Evolutionary conservation across 345 rosid genomes (phyloP), one percentile per base, ranked within the genome.

Genomic region (Eucalyptus victrix): DNA sequence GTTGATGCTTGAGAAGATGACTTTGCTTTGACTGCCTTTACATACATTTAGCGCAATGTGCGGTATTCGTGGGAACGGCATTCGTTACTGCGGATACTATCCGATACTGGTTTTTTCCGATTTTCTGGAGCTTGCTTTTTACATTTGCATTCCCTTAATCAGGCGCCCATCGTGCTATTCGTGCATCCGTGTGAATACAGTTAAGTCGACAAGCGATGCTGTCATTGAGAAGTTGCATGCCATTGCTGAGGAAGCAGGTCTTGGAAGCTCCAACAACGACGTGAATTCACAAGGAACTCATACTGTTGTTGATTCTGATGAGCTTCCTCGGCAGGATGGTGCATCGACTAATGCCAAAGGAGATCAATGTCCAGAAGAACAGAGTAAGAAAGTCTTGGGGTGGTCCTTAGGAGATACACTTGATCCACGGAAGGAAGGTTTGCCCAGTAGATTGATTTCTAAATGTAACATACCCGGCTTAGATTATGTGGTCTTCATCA

Each of bases 121-220:
- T 24, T 80, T 37, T 34, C 17, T 85, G n/a, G 67, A 18, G 80
- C 83, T 58, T 56, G 44, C 16, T 6, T 76, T 76, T 80, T 50
- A 81, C 34, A 26, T 83, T 88, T 72, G 51, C 56, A 3, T 87
- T 87, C 34, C 28, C 89, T 90, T 60, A 13, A 47, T 90, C 91
- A 97, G 99, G 96, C 94, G 92, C 7, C 99, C 99, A 3, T 96
- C 99, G 11, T 88, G 96, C 81, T 97, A 96, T 92, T 96, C 99
- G 26, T 98, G 99, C 90, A 93, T 98, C 80, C 96, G 99, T 4
- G 98, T 97, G 88, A 98, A 98, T 89, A 94, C 95, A 21, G 94
- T 97, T 40, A 96, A 93, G 92, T 89, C 97, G 32, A 93, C 97
- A 12, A 92, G 92, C 76, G 98, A 97, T 86, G 93, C 93, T 18